These are phyloP conservation scores for sweet orange (Citrus sinensis) DNA, from an alignment of 345 rosid genomes.

Conservation along the genomic window DNA sequence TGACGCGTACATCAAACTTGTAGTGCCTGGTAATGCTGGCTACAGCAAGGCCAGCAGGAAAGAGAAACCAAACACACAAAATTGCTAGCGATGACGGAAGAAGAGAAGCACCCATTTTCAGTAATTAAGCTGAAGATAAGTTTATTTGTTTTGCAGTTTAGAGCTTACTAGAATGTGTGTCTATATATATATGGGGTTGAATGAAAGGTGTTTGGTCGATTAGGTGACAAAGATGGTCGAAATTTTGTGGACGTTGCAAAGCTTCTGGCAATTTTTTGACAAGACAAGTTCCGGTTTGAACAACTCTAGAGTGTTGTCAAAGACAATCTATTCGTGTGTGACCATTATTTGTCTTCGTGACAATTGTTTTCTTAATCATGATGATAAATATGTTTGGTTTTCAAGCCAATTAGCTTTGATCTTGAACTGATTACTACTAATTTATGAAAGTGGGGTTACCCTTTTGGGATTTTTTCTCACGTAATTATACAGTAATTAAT, in stretches of 20 bases:
- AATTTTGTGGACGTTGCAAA: background rate
- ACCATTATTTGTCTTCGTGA: background rate
- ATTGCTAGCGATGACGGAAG: background rate
- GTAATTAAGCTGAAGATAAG: background rate
- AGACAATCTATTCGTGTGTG: background rate
- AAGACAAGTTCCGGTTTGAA: slow-evolving; percentile 5
- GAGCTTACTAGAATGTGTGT: background rate
- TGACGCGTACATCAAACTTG: slow-evolving; percentile 31
- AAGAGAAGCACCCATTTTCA: slow-evolving; percentile 10
- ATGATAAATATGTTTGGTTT: background rate
- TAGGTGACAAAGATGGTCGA: background rate
- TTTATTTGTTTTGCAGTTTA: background rate
- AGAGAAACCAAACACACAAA: background rate
- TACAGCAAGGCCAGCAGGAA: background rate
- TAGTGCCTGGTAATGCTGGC: slow-evolving; percentile 38
- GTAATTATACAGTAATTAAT: too few species aligned
- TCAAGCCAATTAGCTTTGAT: background rate
- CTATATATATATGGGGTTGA: background rate
- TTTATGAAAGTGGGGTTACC: background rate
- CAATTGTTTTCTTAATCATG: background rate
- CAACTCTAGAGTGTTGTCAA: slow-evolving; percentile 15
- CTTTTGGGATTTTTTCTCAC: background rate
- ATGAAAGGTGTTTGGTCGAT: slow-evolving; percentile 5
- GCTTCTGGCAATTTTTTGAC: background rate
- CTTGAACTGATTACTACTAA: background rate